Evolutionary conservation across 2,329 filamentous ascomycete species (phyloP), one percentile per base, ranked within the genome.

Genomic region (Zymoseptoria crescenta): DNA sequence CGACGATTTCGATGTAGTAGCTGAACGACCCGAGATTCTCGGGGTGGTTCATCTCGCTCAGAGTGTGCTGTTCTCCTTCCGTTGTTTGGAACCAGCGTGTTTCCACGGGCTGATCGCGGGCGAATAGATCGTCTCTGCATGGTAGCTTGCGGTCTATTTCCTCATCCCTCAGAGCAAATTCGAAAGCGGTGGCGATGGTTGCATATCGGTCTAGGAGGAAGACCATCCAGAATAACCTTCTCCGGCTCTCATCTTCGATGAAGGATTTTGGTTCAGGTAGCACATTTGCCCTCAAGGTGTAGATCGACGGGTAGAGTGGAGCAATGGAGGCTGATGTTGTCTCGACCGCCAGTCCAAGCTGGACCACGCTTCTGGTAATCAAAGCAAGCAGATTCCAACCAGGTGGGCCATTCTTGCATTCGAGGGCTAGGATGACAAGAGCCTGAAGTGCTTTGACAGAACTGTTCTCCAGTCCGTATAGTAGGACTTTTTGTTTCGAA

Each of bases 161-260:
- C 69, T 87, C 89, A 68, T 96, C 91, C 65, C 93, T 87, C 19
- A 96, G 76, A 0, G 90, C 89, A 71, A 96, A 96, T 67, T 96
- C 91, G 66, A 96, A 96, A 0, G 92, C 91, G 0, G 92, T 96
- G 0, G 91, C 87, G 58, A 96, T 87, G 0, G 91, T 96, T 0
- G 91, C 91, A 70, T 96, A 96, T 54, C 92, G 83, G 71, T 96
- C 92, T 5, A 96, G 80, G 10, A 96, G 76, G 70, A 96, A 96
- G 9, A 96, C 86, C 86, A 95, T 93, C 92, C 92, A 96, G 73
- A 96, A 96, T 0, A 96, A 78, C 27, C 92, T 81, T 28, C 92
- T 82, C 28, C 91, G 81, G 49, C 89, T 88, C 73, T 96, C 92
- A 62, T 96, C 92, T 70, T 96, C 91, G 58, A 96, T 87, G 73